Conservation (phyloP, 2,329 filamentous ascomycete species). For the Penicillium rolfsii region DNA sequence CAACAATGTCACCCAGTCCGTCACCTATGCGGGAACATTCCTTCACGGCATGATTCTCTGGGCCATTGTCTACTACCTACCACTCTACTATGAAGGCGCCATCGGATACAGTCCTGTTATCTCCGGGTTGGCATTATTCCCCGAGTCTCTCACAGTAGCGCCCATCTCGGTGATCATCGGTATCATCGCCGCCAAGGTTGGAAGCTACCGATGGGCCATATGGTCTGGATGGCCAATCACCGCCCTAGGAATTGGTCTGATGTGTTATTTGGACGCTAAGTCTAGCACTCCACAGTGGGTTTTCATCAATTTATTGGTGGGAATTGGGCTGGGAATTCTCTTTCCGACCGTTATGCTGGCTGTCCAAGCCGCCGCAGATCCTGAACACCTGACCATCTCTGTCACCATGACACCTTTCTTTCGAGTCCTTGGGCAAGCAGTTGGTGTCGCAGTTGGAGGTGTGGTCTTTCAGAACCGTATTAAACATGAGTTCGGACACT, state of each 20-base stretch:
- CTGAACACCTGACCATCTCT: constrained; percentile 10
- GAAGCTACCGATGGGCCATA: constrained; percentile 62
- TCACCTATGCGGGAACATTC: constrained; percentile 44
- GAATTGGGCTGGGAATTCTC: constrained; percentile 13
- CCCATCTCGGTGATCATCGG: constrained; percentile 60
- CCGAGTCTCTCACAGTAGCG: constrained; percentile 64
- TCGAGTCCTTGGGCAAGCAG: constrained; percentile 15
- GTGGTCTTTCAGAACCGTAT: constrained; percentile 55
- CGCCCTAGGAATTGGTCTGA: constrained; percentile 59
- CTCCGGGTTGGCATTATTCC: constrained; percentile 60
- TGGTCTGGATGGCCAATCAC: constrained; percentile 64
- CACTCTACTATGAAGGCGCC: constrained; percentile 48
- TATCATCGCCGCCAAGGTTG: constrained; percentile 54
- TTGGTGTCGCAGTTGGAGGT: constrained; percentile 20
- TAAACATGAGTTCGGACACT: constrained; percentile 52
- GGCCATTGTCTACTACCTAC: constrained; percentile 55
- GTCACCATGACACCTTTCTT: constrained; percentile 18
- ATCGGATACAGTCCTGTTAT: constrained; percentile 57
- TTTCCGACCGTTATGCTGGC: constrained; percentile 14
- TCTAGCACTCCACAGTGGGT: constrained; percentile 60
- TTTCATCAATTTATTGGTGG: constrained; percentile 56
- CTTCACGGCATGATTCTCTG: constrained; percentile 42
- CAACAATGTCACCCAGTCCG: constrained; percentile 44
- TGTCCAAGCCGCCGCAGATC: constrained; percentile 15
- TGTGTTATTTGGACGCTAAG: constrained; percentile 29